Conservation (phyloP, 352 stramenopile species). For the Phytophthora citricola region DNA sequence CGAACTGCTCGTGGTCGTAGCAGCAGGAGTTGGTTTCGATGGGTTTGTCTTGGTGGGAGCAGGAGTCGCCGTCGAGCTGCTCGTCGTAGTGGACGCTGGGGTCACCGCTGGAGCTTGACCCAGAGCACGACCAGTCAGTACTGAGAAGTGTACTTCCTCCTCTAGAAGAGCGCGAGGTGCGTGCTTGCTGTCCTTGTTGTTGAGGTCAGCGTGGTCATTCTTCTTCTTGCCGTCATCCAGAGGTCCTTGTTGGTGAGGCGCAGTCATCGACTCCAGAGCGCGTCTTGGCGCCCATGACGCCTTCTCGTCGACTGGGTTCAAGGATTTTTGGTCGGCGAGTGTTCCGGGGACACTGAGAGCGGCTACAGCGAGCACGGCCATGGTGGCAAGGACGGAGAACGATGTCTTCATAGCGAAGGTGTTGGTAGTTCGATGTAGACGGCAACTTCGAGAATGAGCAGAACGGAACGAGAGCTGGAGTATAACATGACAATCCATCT, state of each 20-base stretch:
- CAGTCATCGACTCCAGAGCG: constrained; percentile 17
- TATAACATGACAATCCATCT: too few relatives aligned
- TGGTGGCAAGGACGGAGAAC: constrained; percentile 11
- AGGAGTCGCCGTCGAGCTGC: constrained; percentile 1
- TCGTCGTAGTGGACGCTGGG: constrained; percentile 13
- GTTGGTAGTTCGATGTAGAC: neutral
- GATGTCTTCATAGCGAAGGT: constrained; percentile 17
- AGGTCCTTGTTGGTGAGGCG: constrained; percentile 11
- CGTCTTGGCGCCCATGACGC: constrained; percentile 1
- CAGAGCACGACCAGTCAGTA: neutral
- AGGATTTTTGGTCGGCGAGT: neutral
- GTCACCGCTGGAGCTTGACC: constrained; percentile 14
- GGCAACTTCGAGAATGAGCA: neutral
- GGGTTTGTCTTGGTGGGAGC: constrained; percentile 14
- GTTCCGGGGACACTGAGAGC: constrained; percentile 8
- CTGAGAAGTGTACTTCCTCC: too few relatives aligned
- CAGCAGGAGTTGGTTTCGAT: constrained; percentile 11
- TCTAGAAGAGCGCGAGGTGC: neutral
- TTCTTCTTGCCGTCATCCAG: constrained; percentile 9
- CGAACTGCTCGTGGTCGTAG: constrained; percentile 2
- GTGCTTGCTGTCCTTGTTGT: constrained; percentile 5
- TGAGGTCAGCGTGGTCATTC: neutral
- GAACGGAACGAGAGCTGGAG: neutral
- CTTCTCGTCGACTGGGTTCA: constrained; percentile 4
- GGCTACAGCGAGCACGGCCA: constrained; percentile 11